Evolutionary conservation across 2,329 filamentous ascomycete genomes (phyloP).

Genomic region (Verticillium zaregamsianum): DNA sequence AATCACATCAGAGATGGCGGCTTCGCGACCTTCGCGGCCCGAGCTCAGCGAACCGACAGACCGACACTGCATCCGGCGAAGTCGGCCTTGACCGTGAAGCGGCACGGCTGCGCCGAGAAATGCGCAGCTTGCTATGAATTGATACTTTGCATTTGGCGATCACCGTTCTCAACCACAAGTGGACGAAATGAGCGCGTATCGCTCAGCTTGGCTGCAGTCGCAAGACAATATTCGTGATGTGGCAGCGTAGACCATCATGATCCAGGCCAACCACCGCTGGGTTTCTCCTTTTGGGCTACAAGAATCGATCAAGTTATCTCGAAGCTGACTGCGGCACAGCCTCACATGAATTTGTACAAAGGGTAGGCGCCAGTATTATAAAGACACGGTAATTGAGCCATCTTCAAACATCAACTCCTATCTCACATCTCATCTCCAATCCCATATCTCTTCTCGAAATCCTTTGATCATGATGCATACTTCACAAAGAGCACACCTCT

Average conservation of each 20-base stretch:
- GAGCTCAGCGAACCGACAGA: not conserved
- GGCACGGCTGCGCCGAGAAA: too few species aligned
- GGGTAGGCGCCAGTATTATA: not conserved
- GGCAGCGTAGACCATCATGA: not conserved
- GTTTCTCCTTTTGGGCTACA: not conserved
- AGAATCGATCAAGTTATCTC: not conserved
- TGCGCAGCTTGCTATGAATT: too few species aligned
- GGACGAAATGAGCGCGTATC: not conserved
- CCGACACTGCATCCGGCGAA: too few species aligned
- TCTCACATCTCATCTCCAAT: too few species aligned
- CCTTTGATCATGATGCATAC: not conserved
- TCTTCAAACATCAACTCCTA: not conserved
- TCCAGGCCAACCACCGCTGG: not conserved
- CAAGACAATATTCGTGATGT: not conserved
- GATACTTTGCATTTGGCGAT: too few species aligned
- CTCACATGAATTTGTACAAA: not conserved
- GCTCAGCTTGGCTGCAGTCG: not conserved
- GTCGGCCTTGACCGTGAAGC: too few species aligned
- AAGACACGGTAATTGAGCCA: not conserved
- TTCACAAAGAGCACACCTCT: not conserved
- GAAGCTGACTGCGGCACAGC: not conserved
- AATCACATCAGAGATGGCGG: not conserved
- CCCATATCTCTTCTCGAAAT: too few species aligned
- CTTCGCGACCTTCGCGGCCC: not conserved
- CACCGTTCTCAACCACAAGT: too few species aligned